Evolutionary conservation across 2,329 filamentous ascomycete genomes (phyloP), one percentile per base, ranked within the genome.

Genomic region (Paecilomyces dactylethromorphus): DNA sequence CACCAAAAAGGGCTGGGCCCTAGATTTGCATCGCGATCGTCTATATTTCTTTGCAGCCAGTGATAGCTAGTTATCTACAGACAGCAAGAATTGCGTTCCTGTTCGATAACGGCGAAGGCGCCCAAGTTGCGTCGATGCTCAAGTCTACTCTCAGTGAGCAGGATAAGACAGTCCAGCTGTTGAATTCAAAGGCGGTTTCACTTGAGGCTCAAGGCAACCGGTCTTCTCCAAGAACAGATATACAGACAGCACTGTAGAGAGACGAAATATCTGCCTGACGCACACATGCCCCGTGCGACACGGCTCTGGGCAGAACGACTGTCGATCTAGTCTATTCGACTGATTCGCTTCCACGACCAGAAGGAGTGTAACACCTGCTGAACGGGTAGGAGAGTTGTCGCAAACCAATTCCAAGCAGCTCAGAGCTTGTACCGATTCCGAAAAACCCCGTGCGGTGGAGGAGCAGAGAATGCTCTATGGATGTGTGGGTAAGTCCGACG

Each of bases 21-120:
- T 69, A 73, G 61, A 65, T 69, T 71, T 62, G 71, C 71, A 73
- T 73, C 64, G 68, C 69, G 70, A 70, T 71, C 61, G 61, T 15
- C 50, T 12, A 21, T 45, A 45, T 45, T 45, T 45, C n/a, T 45
- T 18, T 10, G 15, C 6, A 21, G 39, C 39, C 39, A 7, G 26
- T 29, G 26, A 29, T 29, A 5, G 4, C 7, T 1, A 29, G 26
- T 29, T 29, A 3, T 26, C 26, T 7, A 29, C 26, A 29, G 26
- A 29, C 7, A 29, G 7, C 26, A 29, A 29, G 1, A 21, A 45
- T 45, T n/a, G 39, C 4, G 39, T 18, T 8, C 21, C 39, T 10
- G 31, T 10, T 11, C n/a, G n/a, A 3, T 32, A 33, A 33, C 13
- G 32, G 15, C 2, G 3, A 15, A 33, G 15, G 15, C n/a, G 18